These are phyloP conservation scores for Amanita phalloides DNA, from an alignment of 768 basidiomycete species.

Conservation along the genomic window DNA sequence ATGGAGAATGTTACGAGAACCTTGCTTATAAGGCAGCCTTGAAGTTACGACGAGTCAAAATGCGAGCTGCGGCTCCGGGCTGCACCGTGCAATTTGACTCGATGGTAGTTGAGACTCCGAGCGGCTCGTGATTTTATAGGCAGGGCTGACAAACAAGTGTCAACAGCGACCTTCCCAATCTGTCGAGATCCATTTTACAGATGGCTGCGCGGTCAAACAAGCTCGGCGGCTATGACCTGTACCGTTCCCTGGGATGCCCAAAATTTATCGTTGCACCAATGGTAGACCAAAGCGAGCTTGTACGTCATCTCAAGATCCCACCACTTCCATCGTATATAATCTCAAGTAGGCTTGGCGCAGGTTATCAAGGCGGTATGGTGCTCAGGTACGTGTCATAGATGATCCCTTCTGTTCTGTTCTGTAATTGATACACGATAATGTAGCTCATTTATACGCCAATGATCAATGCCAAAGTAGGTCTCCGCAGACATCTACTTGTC, in stretches of 20 bases:
- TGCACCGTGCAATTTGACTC: no score
- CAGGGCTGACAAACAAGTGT: neutral
- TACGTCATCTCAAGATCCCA: constrained; percentile 26
- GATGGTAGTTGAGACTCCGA: no score
- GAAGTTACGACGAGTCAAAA: no score
- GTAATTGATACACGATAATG: neutral
- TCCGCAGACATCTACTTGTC: neutral
- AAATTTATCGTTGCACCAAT: constrained; percentile 93
- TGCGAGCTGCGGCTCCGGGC: no score
- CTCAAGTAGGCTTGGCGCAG: constrained; percentile 73
- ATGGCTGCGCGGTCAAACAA: constrained; percentile 21
- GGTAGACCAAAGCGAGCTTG: constrained; percentile 97
- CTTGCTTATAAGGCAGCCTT: no score
- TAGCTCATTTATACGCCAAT: constrained; percentile 94
- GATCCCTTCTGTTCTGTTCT: neutral
- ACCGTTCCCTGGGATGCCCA: constrained; percentile 69
- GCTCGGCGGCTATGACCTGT: constrained; percentile 76
- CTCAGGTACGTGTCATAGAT: constrained; percentile 40
- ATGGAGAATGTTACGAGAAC: no score
- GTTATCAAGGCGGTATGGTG: constrained; percentile 73
- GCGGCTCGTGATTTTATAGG: no score
- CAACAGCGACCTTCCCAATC: neutral
- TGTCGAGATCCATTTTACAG: neutral
- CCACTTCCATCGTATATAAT: neutral
- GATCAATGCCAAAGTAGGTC: constrained; percentile 82